Base-by-base conservation (phyloP, 2,329 filamentous ascomycete species). In the Orbilia ellipsospora region DNA sequence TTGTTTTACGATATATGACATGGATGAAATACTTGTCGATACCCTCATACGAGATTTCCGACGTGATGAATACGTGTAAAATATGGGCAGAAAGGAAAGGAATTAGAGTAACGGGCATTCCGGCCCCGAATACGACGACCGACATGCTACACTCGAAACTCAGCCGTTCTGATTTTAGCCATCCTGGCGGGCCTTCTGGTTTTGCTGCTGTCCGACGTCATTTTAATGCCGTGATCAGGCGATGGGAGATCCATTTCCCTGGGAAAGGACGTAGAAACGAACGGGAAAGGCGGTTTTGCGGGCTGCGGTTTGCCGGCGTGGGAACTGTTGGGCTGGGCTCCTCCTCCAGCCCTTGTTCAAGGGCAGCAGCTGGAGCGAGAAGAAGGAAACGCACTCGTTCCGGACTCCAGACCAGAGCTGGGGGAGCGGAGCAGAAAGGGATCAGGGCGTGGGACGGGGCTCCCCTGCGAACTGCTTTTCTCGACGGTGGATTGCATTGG, bases 231-330 rank as follows among this genome's bases (percentile, higher is more conserved):
- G 23, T 55, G 52, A 44, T 18, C 31, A 13, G 55, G 36, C n/a
- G 1, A 16, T 18, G 42, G 10, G 36, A 16, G 18, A 13, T 56
- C 31, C 13, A 20, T 62, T 44, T 42, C 40, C 12, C 20, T 28
- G 31, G 26, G 18, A 45, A 65, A 45, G 51, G 61, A 36, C 5
- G 31, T 6, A 7, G 6, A 10, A 36, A 36, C 31, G 31, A 36
- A 36, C 31, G 31, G 40, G 28, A 51, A 18, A 42, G 26, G 44
- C 60, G 50, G 50, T 45, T 64, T n/a, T 28, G 61, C 72, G 72
- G 72, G 64, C 72, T 69, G 72, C 72, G 72, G 72, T 75, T 48
- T 20, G 72, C 72, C 72, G 72, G 72, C 23, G 66, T 63, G 66
- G 66, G 61, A 57, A 57, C 65, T 70, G 44, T 36, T 44, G 42